These are phyloP conservation scores for Starmera dryadoides DNA, from an alignment of 805 yeast genomes.

Conservation along the genomic window DNA sequence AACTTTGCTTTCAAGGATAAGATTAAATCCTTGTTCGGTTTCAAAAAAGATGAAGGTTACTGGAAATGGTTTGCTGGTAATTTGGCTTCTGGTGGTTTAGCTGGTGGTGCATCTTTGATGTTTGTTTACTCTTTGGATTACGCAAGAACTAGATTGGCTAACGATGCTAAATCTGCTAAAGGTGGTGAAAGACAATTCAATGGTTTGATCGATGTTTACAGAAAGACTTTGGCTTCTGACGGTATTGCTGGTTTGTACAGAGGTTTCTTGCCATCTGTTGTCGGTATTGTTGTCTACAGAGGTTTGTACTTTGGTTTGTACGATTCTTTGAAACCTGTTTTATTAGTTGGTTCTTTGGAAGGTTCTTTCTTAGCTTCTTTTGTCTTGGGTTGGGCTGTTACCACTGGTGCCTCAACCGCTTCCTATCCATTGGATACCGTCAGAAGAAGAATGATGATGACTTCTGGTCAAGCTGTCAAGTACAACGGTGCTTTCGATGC, in stretches of 20 bases:
- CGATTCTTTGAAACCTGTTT: conserved; percentile 94
- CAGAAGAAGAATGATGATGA: conserved; percentile 99
- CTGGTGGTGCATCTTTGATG: conserved; percentile 92
- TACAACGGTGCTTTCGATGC: conserved; percentile 94
- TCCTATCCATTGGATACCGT: conserved; percentile 98
- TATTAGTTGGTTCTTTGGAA: conserved; percentile 89
- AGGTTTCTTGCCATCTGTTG: conserved; percentile 98
- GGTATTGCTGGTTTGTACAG: conserved; percentile 98
- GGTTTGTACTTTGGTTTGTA: conserved; percentile 98
- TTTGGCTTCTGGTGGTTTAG: conserved; percentile 98
- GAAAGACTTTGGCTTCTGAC: conserved; percentile 89
- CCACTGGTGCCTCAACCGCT: conserved; percentile 98
- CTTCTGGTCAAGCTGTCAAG: conserved; percentile 97
- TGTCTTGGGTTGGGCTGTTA: conserved; percentile 95
- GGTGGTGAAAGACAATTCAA: conserved; percentile 96
- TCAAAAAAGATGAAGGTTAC: conserved; percentile 94
- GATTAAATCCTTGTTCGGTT: conserved; percentile 92
- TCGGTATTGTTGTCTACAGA: conserved; percentile 97
- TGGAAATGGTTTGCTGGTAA: conserved; percentile 95
- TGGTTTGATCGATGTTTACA: conserved; percentile 95
- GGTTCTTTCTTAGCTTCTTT: conserved; percentile 93
- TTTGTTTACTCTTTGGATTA: conserved; percentile 96
- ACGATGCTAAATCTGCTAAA: conserved; percentile 88
- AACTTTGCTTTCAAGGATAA: conserved; percentile 98
- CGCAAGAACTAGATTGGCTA: conserved; percentile 98